Conservation (phyloP, 805 yeast species). For the Starmerella tilneyi region DNA sequence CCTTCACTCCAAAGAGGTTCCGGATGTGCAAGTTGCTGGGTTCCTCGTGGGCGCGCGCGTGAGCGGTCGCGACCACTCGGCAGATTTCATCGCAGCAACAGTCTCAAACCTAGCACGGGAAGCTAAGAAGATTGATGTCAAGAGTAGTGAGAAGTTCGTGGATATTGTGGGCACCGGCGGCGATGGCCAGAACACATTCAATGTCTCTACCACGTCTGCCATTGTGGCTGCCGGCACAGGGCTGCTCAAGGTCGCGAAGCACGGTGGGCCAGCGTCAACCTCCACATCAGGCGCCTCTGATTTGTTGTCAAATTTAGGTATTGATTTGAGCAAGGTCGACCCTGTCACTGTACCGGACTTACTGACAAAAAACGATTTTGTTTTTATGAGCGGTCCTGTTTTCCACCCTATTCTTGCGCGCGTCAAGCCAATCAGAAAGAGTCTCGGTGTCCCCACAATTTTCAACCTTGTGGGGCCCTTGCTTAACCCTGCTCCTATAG, state of each 20-base stretch:
- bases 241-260: conserved; percentile 69
- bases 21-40: conserved; percentile 61
- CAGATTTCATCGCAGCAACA: conserved; percentile 78
- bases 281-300: conserved; percentile 93
- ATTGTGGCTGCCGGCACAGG: conserved; percentile 83
- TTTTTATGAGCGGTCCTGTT: conserved; percentile 81
- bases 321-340: conserved; percentile 64
- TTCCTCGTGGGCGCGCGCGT: conserved; percentile 70
- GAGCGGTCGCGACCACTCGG: conserved; percentile 65
- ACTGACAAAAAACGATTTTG: conserved; percentile 40
- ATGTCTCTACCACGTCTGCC: conserved; percentile 90
- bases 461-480: conserved; percentile 92
- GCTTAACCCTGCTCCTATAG: conserved; percentile 75
- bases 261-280: conserved; percentile 95
- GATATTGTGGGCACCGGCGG: conserved; percentile 99
- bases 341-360: conserved; percentile 50
- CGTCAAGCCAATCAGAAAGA: conserved; percentile 67
- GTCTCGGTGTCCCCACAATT: conserved; percentile 81
- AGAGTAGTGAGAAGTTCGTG: conserved; percentile 39
- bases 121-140: conserved; percentile 25
- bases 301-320: conserved; percentile 66
- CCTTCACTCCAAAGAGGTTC: conserved; percentile 38
- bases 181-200: conserved; percentile 94
- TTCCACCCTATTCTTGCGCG: conserved; percentile 86
- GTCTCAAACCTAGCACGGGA: conserved; percentile 60